Base-by-base conservation (phyloP, 1,284 basidiomycete genomes). In the Trametes pubescens region DNA sequence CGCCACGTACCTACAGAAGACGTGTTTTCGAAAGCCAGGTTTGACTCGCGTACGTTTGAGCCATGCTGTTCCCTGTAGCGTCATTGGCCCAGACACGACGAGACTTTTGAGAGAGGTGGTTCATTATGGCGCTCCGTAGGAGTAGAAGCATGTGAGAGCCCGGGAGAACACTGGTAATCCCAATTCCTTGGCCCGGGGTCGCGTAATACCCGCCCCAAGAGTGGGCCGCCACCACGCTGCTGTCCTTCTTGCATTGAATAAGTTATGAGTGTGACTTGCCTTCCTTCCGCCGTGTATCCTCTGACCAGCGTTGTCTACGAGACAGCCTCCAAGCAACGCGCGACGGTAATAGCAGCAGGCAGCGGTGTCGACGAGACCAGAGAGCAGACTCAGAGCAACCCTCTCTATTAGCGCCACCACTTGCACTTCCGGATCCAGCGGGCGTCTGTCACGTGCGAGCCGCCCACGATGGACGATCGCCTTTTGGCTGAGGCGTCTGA, bases 401-500 rank as follows among this genome's bases (percentile, higher is more conserved):
- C n/a, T n/a, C n/a, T n/a, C n/a, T n/a, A n/a, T n/a, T n/a, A n/a
- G n/a, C n/a, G n/a, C n/a, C n/a, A n/a, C n/a, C n/a, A n/a, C n/a
- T n/a, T n/a, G n/a, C 6, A 32, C 29, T 32, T 32, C 8, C 29
- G 14, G 40, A n/a, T 7, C 2, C 16, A 16, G 18, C 10, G 26
- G 16, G 24, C 24, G 57, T 32, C 29, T 32, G 29, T 52, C 57
- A 59, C 57, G 57, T 59, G 59, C 51, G 4, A 18, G 51, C 51
- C 14, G 40, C 40, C 40, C 40, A 16, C 40, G 38, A 52, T 37
- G 24, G 51, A 38, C 43, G 40, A 54, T 46, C 44, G 59, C 59
- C 53, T 60, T 60, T 60, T 60, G 59, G 59, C 59, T 26, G 47
- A 26, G 38, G 57, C 57, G 49, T 44, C 49, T 59, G 48, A 29